A percentile compares a stretch with the other conserved stretches of the same genome.
phyloP scores from a whole-genome alignment of 345 rosid species.

The Eucalyptus sp. region DNA sequence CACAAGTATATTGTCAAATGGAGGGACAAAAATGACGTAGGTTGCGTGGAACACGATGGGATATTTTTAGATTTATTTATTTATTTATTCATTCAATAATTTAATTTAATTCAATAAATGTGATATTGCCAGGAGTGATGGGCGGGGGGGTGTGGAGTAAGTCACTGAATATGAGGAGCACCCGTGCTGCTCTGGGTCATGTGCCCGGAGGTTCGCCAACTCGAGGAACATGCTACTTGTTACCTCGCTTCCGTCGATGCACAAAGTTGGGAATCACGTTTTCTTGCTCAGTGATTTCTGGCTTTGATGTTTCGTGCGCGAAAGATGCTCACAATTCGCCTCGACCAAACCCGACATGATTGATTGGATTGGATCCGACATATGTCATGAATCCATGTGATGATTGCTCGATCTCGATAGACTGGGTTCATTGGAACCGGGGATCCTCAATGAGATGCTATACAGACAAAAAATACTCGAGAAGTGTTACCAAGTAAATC shows the following conservation, averaged over 20 bases:
- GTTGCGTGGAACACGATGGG: background rate
- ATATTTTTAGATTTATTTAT: background rate
- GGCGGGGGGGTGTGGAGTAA: background rate
- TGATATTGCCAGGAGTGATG: background rate
- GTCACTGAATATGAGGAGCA: background rate
- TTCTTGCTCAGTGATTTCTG: background rate
- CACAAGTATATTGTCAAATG: background rate
- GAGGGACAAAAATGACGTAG: background rate
- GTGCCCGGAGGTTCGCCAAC: background rate
- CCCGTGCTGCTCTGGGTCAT: background rate
- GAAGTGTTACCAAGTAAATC: background rate
- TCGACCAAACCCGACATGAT: background rate
- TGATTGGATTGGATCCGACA: too few relatives aligned
- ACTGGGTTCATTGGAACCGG: rapidly evolving
- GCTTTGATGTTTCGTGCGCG: background rate
- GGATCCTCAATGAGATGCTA: background rate
- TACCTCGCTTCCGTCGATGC: too few relatives aligned
- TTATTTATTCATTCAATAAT: too few relatives aligned
- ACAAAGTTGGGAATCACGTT: background rate
- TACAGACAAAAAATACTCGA: rapidly evolving
- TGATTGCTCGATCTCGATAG: rapidly evolving
- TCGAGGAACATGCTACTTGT: background rate
- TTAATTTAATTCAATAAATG: background rate
- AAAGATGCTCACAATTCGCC: background rate
- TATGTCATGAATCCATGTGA: background rate